These are phyloP conservation scores for Penicillium sp. DNA, from an alignment of 2,329 filamentous ascomycete genomes.

Conservation along the genomic window DNA sequence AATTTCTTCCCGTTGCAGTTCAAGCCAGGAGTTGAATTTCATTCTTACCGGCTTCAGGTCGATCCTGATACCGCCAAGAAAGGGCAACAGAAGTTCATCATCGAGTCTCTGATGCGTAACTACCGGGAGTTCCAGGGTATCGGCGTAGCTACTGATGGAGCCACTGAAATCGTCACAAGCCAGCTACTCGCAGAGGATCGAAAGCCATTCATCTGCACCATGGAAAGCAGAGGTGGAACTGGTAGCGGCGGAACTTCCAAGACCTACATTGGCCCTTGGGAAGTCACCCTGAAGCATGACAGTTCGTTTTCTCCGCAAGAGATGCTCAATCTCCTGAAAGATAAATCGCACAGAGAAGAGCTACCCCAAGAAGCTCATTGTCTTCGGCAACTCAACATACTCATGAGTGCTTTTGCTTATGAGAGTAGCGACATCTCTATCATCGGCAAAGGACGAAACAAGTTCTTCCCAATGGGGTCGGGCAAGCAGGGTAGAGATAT, in stretches of 20 bases:
- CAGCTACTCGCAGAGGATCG: background rate
- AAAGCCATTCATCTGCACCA: background rate
- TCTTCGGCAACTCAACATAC: constrained; percentile 18
- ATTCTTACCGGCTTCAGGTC: constrained; percentile 9
- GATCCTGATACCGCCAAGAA: constrained; percentile 1
- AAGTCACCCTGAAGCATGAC: background rate
- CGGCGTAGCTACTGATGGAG: constrained; percentile 13
- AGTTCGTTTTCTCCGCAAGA: background rate
- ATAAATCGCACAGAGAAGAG: background rate
- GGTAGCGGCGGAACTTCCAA: background rate
- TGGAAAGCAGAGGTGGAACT: background rate
- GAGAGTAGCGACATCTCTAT: constrained; percentile 5
- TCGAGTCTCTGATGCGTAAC: background rate
- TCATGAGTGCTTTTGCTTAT: constrained; percentile 15
- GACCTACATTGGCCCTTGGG: background rate
- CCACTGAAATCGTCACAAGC: constrained; percentile 12
- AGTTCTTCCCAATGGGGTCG: constrained; percentile 18
- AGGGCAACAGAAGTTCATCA: constrained; percentile 8
- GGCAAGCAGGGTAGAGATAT: constrained; percentile 9
- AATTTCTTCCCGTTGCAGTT: constrained; percentile 19
- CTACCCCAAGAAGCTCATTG: background rate
- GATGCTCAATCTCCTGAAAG: background rate
- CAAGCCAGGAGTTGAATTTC: constrained; percentile 3
- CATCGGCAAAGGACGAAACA: constrained; percentile 16
- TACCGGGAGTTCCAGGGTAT: background rate